phyloP scores from a whole-genome alignment of 2,329 filamentous ascomycete species.

The Fusarium sarcochroum region DNA sequence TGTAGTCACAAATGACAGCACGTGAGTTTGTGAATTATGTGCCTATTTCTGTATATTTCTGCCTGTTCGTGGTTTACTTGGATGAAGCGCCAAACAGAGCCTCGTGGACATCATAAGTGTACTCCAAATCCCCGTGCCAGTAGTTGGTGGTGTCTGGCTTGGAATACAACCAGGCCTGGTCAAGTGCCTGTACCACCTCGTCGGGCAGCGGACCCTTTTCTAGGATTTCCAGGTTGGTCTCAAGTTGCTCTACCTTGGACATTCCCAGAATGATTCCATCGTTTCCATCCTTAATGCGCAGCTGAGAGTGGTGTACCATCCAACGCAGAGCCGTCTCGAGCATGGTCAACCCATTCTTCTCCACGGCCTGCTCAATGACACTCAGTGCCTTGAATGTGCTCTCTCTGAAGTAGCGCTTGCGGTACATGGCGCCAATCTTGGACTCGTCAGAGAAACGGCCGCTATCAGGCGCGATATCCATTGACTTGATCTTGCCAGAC shows the following conservation, averaged over 20 bases:
- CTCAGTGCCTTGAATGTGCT: conserved; percentile 73
- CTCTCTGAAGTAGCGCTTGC: conserved; percentile 80
- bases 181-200: conserved; percentile 80
- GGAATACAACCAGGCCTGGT: conserved; percentile 81
- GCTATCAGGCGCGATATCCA: conserved; percentile 71
- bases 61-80: conserved; percentile 52
- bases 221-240: conserved; percentile 69
- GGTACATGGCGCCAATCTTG: conserved; percentile 69
- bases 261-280: conserved; percentile 74
- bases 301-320: conserved; percentile 77
- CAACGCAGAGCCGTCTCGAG: conserved; percentile 83
- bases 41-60: conserved; percentile 10
- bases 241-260: conserved; percentile 69
- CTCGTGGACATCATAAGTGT: conserved; percentile 75
- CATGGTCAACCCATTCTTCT: conserved; percentile 77
- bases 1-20: conserved; percentile 2
- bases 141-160: conserved; percentile 70
- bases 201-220: conserved; percentile 81
- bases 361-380: conserved; percentile 75
- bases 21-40: conserved; percentile 7
- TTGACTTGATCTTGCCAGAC: conserved; percentile 81
- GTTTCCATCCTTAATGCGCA: conserved; percentile 66
- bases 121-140: conserved; percentile 74
- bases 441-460: conserved; percentile 78
- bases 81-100: conserved; percentile 67